Conservation (phyloP, 768 basidiomycete species). For the Crassisporium funariophilum region DNA sequence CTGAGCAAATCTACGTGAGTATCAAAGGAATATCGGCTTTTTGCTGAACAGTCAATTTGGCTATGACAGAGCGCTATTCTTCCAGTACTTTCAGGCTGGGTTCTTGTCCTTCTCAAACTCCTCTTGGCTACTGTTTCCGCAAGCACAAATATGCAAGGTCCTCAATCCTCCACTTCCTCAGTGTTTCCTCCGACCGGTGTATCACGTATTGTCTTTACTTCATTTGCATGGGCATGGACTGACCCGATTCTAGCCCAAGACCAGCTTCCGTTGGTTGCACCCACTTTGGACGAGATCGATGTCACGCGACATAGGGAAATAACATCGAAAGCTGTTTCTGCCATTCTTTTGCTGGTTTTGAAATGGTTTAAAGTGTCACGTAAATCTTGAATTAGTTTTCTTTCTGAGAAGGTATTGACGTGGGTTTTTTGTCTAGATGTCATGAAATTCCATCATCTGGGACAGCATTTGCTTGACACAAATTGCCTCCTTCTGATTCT, state of each 20-base stretch:
- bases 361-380: conserved; percentile 99
- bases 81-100: conserved; percentile 85
- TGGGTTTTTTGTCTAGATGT: conserved; percentile 58
- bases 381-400: conserved; percentile 49
- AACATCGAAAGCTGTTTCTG: conserved; percentile 95
- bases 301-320: conserved; percentile 95
- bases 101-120: conserved; percentile 90
- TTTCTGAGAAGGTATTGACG: not conserved
- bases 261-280: conserved; percentile 63
- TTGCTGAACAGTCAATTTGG: not conserved
- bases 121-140: conserved; percentile 92
- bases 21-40: not conserved
- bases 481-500: conserved; percentile 92
- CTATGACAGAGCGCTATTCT: conserved; percentile 71
- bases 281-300: conserved; percentile 88
- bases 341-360: conserved; percentile 83
- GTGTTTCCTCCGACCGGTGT: conserved; percentile 72
- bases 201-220: conserved; percentile 51
- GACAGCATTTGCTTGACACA: conserved; percentile 93
- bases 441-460: conserved; percentile 98
- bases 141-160: conserved; percentile 60
- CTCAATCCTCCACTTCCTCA: conserved; percentile 67
- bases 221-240: not conserved
- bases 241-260: conserved; percentile 50
- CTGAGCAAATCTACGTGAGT: conserved; percentile 92